Evolutionary conservation across 306 rosid species (phyloP).

Genomic region (Quercus mongolica): DNA sequence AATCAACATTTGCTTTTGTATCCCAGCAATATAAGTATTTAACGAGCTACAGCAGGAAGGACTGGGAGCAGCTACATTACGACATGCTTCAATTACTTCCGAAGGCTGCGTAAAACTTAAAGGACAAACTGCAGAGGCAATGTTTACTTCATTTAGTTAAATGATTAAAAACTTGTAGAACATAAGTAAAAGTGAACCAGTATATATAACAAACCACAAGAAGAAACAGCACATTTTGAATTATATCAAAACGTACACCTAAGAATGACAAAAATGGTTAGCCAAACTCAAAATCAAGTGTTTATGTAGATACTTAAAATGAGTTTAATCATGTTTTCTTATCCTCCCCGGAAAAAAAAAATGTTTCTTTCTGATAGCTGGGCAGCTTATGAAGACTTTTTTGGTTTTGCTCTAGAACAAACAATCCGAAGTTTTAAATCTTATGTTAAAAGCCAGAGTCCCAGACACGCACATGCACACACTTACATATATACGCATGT

Average conservation of each 20-base stretch:
- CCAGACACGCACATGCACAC: too few species aligned
- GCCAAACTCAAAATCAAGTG: neutral
- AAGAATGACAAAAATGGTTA: neutral
- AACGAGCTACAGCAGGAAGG: conserved; percentile 94
- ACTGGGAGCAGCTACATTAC: conserved; percentile 80
- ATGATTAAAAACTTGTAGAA: neutral
- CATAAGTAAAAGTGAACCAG: neutral
- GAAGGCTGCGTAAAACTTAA: conserved; percentile 77
- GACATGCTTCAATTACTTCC: conserved; percentile 77
- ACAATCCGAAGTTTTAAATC: neutral
- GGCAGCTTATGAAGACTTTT: neutral
- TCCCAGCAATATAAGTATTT: conserved; percentile 68
- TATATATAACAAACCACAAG: neutral
- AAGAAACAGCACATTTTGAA: neutral
- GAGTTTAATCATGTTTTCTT: neutral
- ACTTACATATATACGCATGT: neutral
- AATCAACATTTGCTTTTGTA: conserved; percentile 92
- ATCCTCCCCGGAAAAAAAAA: too few species aligned
- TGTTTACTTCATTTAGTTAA: conserved; percentile 12
- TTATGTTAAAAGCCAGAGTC: neutral
- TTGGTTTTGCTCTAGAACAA: neutral
- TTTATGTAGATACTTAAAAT: neutral
- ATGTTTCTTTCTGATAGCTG: neutral
- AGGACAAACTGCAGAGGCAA: conserved; percentile 79
- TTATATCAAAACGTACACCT: neutral